phyloP scores from a whole-genome alignment of 345 rosid genomes.

The Syzygium aqueum region DNA sequence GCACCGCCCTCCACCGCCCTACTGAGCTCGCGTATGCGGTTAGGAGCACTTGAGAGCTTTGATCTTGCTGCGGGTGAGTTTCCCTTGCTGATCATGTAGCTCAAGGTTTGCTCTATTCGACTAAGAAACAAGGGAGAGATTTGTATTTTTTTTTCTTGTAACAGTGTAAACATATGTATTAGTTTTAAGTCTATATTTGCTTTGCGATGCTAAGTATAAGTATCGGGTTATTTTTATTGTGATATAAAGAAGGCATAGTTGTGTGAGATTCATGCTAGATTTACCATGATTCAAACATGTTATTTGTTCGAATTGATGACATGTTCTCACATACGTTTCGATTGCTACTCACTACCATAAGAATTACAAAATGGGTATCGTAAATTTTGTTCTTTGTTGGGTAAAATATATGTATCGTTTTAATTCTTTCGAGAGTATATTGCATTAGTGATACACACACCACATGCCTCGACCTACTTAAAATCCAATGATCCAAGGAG shows the following conservation, averaged over 20 bases:
- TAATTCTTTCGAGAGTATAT: too few species aligned
- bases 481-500: background rate
- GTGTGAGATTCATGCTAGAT: background rate
- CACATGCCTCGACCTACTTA: background rate
- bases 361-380: too few species aligned
- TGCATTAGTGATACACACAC: too few species aligned
- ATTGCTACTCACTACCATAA: too few species aligned
- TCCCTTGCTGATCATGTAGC: background rate
- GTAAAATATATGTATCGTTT: too few species aligned
- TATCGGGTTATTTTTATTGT: background rate
- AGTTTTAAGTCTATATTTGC: background rate
- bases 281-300: background rate
- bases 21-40: background rate
- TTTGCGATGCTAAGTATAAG: background rate
- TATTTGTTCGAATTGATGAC: background rate
- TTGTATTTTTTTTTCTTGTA: background rate
- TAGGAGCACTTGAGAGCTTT: background rate
- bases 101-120: background rate
- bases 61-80: background rate
- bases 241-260: background rate
- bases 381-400: too few species aligned
- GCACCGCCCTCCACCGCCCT: slow-evolving; percentile 8
- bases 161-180: background rate
- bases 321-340: too few species aligned
- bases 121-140: background rate